Evolutionary conservation across 129 eudicot genomes (phyloP).

Genomic region (Sambucus nigra): DNA sequence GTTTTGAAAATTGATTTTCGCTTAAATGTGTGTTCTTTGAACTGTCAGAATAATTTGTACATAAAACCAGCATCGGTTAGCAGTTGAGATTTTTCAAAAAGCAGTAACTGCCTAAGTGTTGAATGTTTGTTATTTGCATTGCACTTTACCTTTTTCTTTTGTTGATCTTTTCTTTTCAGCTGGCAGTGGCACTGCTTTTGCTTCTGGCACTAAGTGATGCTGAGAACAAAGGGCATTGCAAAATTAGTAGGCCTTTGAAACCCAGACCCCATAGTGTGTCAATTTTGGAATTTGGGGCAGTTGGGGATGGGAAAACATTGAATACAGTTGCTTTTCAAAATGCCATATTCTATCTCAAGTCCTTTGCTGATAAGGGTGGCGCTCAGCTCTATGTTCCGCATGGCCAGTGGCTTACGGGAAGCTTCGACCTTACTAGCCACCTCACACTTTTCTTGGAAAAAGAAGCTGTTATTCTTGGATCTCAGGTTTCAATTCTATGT

Average conservation of each 20-base stretch:
- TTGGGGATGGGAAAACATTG: constrained; percentile 65
- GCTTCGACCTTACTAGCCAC: constrained; percentile 66
- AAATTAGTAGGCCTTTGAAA: constrained; percentile 17
- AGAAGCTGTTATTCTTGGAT: constrained; percentile 63
- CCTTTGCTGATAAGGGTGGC: constrained; percentile 73
- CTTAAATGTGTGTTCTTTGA: background rate
- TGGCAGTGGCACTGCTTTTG: constrained; percentile 46
- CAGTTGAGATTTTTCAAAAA: background rate
- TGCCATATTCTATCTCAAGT: constrained; percentile 72
- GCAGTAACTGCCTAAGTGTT: background rate
- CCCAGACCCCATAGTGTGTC: constrained; percentile 75
- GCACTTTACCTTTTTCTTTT: constrained; percentile 3
- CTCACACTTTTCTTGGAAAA: constrained; percentile 71
- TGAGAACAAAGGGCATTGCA: constrained; percentile 10
- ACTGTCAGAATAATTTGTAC: background rate
- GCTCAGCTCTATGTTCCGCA: constrained; percentile 72
- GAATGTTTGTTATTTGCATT: constrained; percentile 11
- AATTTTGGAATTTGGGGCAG: constrained; percentile 68
- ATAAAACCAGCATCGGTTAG: background rate
- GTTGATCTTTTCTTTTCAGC: constrained; percentile 29
- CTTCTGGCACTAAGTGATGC: constrained; percentile 40
- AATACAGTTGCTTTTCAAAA: constrained; percentile 74
- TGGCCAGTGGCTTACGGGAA: constrained; percentile 69
- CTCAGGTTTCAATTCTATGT: constrained; percentile 30
- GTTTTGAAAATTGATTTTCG: background rate